These are phyloP conservation scores for Phytophthora capsici DNA, from an alignment of 352 stramenopile genomes.

Conservation along the genomic window DNA sequence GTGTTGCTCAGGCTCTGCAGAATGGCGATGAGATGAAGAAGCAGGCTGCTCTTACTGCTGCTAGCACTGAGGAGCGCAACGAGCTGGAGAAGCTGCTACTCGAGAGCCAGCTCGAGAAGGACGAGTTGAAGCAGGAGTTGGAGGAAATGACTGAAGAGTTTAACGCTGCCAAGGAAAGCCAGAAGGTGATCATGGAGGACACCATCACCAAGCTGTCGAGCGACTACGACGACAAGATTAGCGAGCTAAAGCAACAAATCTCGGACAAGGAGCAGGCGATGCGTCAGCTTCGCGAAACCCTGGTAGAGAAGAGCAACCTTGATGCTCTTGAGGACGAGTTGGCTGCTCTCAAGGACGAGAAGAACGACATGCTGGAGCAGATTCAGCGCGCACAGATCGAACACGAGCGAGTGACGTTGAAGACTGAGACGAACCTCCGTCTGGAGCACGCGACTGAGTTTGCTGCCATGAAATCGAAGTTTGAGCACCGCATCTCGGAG, in stretches of 20 bases:
- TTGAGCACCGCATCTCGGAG: constrained; percentile 52
- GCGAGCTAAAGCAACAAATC: constrained; percentile 50
- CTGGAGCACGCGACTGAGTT: constrained; percentile 50
- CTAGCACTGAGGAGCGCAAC: constrained; percentile 42
- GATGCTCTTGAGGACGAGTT: constrained; percentile 54
- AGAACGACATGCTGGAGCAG: constrained; percentile 52
- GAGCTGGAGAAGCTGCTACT: constrained; percentile 59
- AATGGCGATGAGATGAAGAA: constrained; percentile 45
- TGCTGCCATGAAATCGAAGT: constrained; percentile 41
- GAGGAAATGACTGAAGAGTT: constrained; percentile 48
- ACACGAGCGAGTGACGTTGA: constrained; percentile 36
- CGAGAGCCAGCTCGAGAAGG: constrained; percentile 59
- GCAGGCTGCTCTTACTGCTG: constrained; percentile 35
- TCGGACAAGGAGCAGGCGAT: constrained; percentile 56
- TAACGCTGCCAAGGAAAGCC: constrained; percentile 43
- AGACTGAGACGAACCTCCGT: constrained; percentile 43
- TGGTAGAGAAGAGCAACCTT: constrained; percentile 61
- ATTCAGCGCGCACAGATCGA: constrained; percentile 51
- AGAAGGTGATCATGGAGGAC: constrained; percentile 44
- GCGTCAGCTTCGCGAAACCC: constrained; percentile 40
- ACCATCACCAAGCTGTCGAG: constrained; percentile 50
- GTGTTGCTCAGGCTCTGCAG: constrained; percentile 36
- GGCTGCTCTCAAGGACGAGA: constrained; percentile 49
- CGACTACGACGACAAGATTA: constrained; percentile 61
- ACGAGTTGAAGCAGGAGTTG: constrained; percentile 63